Evolutionary conservation across 2,329 filamentous ascomycete species (phyloP).

Genomic region (Penicillium sp.): DNA sequence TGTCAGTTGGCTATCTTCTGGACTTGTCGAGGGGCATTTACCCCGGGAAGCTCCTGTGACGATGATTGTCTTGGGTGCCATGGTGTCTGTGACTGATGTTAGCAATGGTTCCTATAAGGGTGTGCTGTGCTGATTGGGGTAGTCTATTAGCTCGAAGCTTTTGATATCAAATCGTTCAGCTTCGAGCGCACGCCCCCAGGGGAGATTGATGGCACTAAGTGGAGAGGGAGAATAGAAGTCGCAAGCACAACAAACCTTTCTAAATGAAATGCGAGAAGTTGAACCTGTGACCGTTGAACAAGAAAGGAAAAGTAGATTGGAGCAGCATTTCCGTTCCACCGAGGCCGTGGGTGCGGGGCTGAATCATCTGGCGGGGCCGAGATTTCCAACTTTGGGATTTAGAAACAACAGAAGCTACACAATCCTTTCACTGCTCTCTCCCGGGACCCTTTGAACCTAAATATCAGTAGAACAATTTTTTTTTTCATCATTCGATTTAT

Average conservation of each 20-base stretch:
- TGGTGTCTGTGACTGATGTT: constrained; percentile 22
- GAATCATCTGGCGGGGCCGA: constrained; percentile 13
- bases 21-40: constrained; percentile 20
- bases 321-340: background rate
- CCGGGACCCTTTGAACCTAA: background rate
- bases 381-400: background rate
- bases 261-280: background rate
- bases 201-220: background rate
- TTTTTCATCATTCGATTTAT: background rate
- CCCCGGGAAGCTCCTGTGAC: constrained; percentile 67
- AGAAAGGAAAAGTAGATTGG: background rate
- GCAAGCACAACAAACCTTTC: background rate
- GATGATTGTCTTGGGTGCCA: constrained; percentile 66
- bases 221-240: background rate
- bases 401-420: background rate
- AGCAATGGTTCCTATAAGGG: background rate
- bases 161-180: background rate
- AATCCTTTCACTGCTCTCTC: background rate
- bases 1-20: constrained; percentile 2
- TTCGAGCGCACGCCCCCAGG: background rate
- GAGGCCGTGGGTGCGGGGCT: constrained; percentile 16
- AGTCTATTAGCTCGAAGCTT: background rate
- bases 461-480: background rate
- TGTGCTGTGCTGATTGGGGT: background rate
- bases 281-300: background rate